Base-by-base conservation (phyloP, 1,284 basidiomycete species). In the Trametes sp. region DNA sequence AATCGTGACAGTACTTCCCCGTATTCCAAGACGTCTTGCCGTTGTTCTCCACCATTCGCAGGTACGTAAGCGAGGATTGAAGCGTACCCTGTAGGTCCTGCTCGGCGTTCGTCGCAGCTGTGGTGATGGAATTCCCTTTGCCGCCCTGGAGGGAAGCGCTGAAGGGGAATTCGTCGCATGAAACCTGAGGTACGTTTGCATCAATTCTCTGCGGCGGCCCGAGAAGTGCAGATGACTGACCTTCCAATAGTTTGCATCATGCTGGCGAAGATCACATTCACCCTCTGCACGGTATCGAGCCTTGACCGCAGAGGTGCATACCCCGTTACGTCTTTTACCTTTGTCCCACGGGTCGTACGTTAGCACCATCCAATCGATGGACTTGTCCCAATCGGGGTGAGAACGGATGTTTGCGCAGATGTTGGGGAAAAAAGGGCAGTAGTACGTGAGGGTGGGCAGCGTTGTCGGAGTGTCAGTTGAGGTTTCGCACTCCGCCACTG, bases 91-190 rank as follows among this genome's bases (percentile, higher is more conserved):
- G 59, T 19, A 50, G 48, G 16, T 55, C 35, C 31, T 61, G 59
- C 45, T 62, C 60, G 7, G 42, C 36, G 8, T 33, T 48, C 10
- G 60, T 44, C 13, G 57, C 60, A 6, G 38, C 50, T 50, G 16
- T 24, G 1, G 35, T 9, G 5, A 26, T 21, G 16, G 29, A 31
- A 28, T 62, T 62, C 23, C 51, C 55, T 1, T 5, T 14, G 3
- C 60, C 60, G 50, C 60, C 60, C 23, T 62, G 55, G 14, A 62
- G 50, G 9, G 51, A 38, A 1, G 55, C 48, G 44, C 45, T 62
- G 60, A 62, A 61, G 0, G 60, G 60, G 50, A 61, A 61, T 31
- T 61, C 60, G 54, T 61, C 60, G 44, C 60, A 61, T 10, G 60
- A 62, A 35, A 62, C 36, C 60, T 62, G 19, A 16, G 7, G 13